A percentile compares a stretch with the other conserved stretches of the same genome.
phyloP scores from a whole-genome alignment of 2,329 filamentous ascomycete genomes.

The Phaeosphaeriaceae sp. region DNA sequence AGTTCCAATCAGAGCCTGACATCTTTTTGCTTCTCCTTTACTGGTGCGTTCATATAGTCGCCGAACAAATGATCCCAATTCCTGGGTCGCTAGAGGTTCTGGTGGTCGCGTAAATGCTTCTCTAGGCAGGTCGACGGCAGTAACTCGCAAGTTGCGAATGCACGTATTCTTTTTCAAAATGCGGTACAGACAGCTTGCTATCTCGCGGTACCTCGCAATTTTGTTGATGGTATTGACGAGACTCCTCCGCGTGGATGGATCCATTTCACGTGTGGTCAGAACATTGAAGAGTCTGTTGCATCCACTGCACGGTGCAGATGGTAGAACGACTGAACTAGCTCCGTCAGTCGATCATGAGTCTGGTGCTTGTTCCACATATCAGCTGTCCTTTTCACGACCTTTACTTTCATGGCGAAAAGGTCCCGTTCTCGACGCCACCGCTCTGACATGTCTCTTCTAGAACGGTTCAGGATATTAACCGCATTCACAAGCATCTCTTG shows the following conservation, averaged over 20 bases:
- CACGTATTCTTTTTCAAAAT: slow-evolving; percentile 9
- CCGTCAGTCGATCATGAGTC: slow-evolving; percentile 7
- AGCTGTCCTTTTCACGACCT: slow-evolving; percentile 14
- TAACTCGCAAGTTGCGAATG: slow-evolving; percentile 9
- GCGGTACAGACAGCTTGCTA: slow-evolving; percentile 20
- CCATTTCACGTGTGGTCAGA: slow-evolving; percentile 19
- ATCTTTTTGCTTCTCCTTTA: slow-evolving; percentile 3
- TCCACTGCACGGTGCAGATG: too few relatives aligned
- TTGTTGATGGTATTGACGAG: slow-evolving; percentile 21
- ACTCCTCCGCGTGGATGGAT: slow-evolving; percentile 14
- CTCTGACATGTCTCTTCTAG: background rate
- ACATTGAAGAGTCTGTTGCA: too few relatives aligned
- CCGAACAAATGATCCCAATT: slow-evolving; percentile 7
- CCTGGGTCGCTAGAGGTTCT: slow-evolving; percentile 2
- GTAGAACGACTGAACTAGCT: slow-evolving; percentile 15
- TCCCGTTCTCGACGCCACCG: background rate
- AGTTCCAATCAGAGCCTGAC: slow-evolving; percentile 11
- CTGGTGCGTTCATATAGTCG: slow-evolving; percentile 5
- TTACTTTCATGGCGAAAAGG: slow-evolving; percentile 15
- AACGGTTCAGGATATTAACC: background rate
- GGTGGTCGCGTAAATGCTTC: slow-evolving; percentile 6
- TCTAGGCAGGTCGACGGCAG: slow-evolving; percentile 11
- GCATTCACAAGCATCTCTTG: slow-evolving; percentile 5
- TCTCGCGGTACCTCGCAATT: slow-evolving; percentile 24
- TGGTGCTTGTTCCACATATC: slow-evolving; percentile 20